Evolutionary conservation across 805 yeast species (phyloP).

Genomic region (Yarrowia sp.): DNA sequence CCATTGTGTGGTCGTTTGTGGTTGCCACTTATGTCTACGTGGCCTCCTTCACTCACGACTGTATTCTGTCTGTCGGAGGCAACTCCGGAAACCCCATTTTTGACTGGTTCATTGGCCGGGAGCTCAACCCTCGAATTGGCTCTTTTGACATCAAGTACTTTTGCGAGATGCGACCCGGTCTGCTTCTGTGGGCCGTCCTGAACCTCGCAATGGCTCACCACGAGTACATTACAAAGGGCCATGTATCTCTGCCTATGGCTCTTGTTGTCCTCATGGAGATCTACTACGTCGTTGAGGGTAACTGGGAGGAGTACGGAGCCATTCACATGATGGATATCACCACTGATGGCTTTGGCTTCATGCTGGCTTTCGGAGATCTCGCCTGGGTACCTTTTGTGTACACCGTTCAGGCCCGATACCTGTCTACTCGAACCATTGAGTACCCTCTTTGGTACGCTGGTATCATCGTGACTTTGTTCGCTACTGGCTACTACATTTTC

Average conservation of each 20-base stretch:
- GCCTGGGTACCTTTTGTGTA: slow-evolving; percentile 93
- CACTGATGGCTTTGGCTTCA: slow-evolving; percentile 96
- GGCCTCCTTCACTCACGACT: slow-evolving; percentile 68
- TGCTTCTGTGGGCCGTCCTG: slow-evolving; percentile 82
- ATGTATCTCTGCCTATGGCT: slow-evolving; percentile 72
- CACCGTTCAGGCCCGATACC: slow-evolving; percentile 81
- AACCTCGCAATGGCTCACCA: slow-evolving; percentile 82
- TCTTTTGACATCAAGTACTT: slow-evolving; percentile 86
- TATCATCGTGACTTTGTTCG: slow-evolving; percentile 53
- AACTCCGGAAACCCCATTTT: slow-evolving; percentile 76
- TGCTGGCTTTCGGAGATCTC: slow-evolving; percentile 94
- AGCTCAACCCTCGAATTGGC: slow-evolving; percentile 89
- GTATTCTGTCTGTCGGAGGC: slow-evolving; percentile 84
- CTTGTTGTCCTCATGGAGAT: slow-evolving; percentile 74
- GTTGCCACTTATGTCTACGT: slow-evolving; percentile 72
- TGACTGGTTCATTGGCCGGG: slow-evolving; percentile 98
- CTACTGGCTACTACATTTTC: slow-evolving; percentile 82
- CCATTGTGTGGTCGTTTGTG: slow-evolving; percentile 67
- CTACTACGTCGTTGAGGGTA: slow-evolving; percentile 89
- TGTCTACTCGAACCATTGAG: slow-evolving; percentile 66
- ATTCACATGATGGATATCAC: slow-evolving; percentile 95
- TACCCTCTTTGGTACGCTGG: slow-evolving; percentile 55
- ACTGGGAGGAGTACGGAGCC: slow-evolving; percentile 86
- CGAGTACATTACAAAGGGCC: slow-evolving; percentile 69
- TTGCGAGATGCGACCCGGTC: slow-evolving; percentile 94